These are phyloP conservation scores for Lodderomyces parapsilosis DNA, from an alignment of 1,139 yeast genomes.

Conservation along the genomic window DNA sequence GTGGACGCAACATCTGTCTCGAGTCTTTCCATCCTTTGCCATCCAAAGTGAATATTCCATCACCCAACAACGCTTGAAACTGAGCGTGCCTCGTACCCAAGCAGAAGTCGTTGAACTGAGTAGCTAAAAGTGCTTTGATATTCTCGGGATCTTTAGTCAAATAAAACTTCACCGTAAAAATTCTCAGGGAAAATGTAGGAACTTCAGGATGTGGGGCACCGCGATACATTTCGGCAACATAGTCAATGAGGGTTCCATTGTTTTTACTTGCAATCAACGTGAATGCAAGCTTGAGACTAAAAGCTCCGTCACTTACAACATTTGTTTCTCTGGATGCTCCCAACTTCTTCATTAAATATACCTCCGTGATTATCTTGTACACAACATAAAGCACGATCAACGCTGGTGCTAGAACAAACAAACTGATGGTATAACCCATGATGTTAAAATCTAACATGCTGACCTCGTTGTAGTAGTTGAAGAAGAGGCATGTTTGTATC, in stretches of 20 bases:
- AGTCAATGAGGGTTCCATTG: conserved; percentile 27
- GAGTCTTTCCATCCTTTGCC: too few species aligned
- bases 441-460: conserved; percentile 74
- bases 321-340: conserved; percentile 20
- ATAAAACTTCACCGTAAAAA: conserved; percentile 22
- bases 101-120: conserved; percentile 50
- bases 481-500: conserved; percentile 78
- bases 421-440: conserved; percentile 10
- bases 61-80: too few species aligned
- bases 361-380: conserved; percentile 5
- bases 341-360: conserved; percentile 14
- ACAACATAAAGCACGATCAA: conserved; percentile 11
- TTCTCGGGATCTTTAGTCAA: conserved; percentile 39
- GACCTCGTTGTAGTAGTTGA: conserved; percentile 86
- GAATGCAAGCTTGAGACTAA: conserved; percentile 24
- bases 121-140: conserved; percentile 40
- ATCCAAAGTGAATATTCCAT: too few species aligned
- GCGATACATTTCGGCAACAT: conserved; percentile 16
- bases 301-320: conserved; percentile 16
- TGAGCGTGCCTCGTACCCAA: conserved; percentile 48
- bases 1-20: too few species aligned
- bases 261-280: conserved; percentile 17
- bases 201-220: conserved; percentile 8
- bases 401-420: conserved; percentile 11
- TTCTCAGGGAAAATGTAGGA: conserved; percentile 20